Percentiles rank a stretch among this genome's conserved stretches.
Evolutionary conservation across 306 rosid genomes (phyloP).

Genomic region (Potentilla sterilis): DNA sequence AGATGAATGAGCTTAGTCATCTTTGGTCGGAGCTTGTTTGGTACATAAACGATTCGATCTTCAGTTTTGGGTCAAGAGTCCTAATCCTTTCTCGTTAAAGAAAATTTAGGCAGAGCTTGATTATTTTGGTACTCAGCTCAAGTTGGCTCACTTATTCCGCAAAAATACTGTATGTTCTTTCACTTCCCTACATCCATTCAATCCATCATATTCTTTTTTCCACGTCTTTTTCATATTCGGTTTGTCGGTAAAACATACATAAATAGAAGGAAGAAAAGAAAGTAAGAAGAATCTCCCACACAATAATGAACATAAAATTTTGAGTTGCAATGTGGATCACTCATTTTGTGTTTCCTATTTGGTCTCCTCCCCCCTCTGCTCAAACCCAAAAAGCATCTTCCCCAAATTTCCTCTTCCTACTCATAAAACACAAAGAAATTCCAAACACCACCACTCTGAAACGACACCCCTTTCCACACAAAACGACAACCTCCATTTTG

Average conservation of each 20-base stretch:
- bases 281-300: neutral
- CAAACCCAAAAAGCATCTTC: neutral
- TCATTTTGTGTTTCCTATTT: neutral
- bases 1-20: neutral
- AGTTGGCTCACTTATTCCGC: neutral
- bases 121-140: neutral
- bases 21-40: neutral
- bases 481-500: slow-evolving; percentile 34
- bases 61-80: neutral
- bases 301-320: neutral
- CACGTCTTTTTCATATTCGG: neutral
- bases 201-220: no score
- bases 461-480: slow-evolving; percentile 27
- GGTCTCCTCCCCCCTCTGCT: neutral
- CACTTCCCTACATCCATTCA: no score
- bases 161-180: neutral
- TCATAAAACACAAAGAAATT: neutral
- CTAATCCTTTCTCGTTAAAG: no score
- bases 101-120: neutral
- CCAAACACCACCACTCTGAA: slow-evolving; percentile 19
- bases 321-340: neutral
- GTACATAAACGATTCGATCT: neutral
- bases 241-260: neutral
- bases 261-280: neutral
- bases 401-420: slow-evolving; percentile 9